Conservation (phyloP, 352 stramenopile genomes). For the Globisporangium nunn region DNA sequence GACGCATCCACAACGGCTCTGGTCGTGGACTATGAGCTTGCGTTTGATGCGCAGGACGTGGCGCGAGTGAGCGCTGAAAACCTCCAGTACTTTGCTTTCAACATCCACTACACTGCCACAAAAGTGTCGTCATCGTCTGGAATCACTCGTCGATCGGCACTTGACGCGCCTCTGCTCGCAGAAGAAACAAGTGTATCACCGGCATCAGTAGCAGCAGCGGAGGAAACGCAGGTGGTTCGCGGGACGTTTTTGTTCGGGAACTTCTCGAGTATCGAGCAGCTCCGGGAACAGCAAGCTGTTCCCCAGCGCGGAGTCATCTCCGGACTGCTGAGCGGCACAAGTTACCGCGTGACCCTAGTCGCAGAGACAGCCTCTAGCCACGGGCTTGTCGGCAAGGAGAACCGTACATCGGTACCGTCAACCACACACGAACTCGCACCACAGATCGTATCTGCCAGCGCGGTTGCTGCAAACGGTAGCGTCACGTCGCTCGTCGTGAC, state of each 20-base stretch:
- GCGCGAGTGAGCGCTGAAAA: slow-evolving; percentile 15
- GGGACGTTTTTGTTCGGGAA: slow-evolving; percentile 25
- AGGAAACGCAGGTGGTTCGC: slow-evolving; percentile 10
- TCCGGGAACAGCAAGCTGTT: slow-evolving; percentile 15
- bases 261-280: slow-evolving; percentile 31
- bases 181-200: slow-evolving; percentile 1
- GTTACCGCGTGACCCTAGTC: slow-evolving; percentile 39
- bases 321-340: slow-evolving; percentile 30
- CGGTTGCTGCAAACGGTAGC: slow-evolving; percentile 33
- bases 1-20: slow-evolving; percentile 40
- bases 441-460: slow-evolving; percentile 23
- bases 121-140: neutral
- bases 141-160: neutral
- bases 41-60: slow-evolving; percentile 36
- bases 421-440: slow-evolving; percentile 48
- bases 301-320: slow-evolving; percentile 28
- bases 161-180: slow-evolving; percentile 8
- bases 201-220: neutral
- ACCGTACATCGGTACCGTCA: slow-evolving; percentile 15
- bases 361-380: slow-evolving; percentile 44
- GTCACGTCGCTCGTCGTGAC: slow-evolving; percentile 36
- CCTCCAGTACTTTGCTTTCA: slow-evolving; percentile 36
- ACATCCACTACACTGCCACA: slow-evolving; percentile 44
- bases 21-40: slow-evolving; percentile 30
- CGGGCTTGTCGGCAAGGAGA: slow-evolving; percentile 34